Evolutionary conservation across 352 stramenopile genomes (phyloP), one percentile per base, ranked within the genome.

Genomic region (Pythium graminicola): DNA sequence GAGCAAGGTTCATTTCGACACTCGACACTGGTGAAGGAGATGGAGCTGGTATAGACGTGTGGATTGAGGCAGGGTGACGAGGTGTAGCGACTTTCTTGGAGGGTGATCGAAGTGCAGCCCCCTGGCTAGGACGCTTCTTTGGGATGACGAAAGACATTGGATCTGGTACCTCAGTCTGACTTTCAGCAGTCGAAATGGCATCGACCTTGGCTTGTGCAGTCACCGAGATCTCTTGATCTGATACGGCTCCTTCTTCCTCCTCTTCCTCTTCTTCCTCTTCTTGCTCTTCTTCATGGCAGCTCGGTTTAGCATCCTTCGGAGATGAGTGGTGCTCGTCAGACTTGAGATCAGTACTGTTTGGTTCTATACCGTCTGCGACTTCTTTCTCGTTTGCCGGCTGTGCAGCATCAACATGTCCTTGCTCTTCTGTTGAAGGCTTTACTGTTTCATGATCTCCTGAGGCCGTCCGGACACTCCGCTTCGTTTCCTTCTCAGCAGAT

Each of bases 111-210:
- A 11, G 4, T 2, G 8, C n/a, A 29, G 16, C 11, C 3, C 17
- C 23, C 13, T 32, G 6, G 5, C 9, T 10, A 7, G 47, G 47
- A 26, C 54, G 38, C 44, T 73, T 76, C 44, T 76, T 76, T 9
- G 68, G 68, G 13, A 76, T 76, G 13, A 76, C 53, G 54, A 76
- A 76, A 2, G 68, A 71, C 27, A 69, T 29, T 17, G 65, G 42
- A 50, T 76, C 61, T 1, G 45, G n/a, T n/a, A n/a, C n/a, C 41
- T 10, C 39, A 17, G 17, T 39, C 43, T 26, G n/a, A 2, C n/a
- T n/a, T n/a, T n/a, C 20, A 26, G 51, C n/a, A 24, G n/a, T 19
- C 0, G 24, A 26, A 17, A 17, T 24, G 1, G 38, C 27, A 19
- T 28, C 46, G 0, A 23, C 29, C 10, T 20, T 16, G n/a, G 4